Percentiles rank a stretch among this genome's conserved stretches.
Conservation (phyloP, 768 basidiomycete genomes). For the Cystobasidium tubakii region DNA sequence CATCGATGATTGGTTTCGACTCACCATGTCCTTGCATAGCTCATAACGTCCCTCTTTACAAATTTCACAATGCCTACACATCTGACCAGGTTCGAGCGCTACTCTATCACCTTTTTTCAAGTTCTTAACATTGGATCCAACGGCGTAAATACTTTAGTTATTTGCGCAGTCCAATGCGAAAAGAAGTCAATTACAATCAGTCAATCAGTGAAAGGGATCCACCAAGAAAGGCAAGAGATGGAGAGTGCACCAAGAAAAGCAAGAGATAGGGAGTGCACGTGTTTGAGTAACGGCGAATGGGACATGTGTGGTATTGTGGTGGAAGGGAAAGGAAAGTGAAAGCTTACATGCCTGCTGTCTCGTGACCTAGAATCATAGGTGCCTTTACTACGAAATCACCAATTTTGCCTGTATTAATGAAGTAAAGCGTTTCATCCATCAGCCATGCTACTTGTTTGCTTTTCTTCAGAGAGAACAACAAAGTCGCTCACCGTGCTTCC, state of each 20-base stretch:
- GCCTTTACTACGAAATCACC: slow-evolving; percentile 68
- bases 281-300: neutral
- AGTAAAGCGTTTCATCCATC: no score
- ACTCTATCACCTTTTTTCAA: slow-evolving; percentile 79
- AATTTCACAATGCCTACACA: slow-evolving; percentile 69
- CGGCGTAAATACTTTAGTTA: slow-evolving; percentile 52
- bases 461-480: no score
- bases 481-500: slow-evolving; percentile 65
- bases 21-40: slow-evolving; percentile 71
- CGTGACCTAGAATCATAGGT: slow-evolving; percentile 81
- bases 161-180: no score
- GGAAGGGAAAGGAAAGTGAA: neutral
- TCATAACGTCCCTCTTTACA: slow-evolving; percentile 82
- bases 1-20: slow-evolving; percentile 51
- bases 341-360: slow-evolving; percentile 66
- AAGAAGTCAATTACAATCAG: no score
- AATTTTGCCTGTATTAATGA: slow-evolving; percentile 29
- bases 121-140: slow-evolving; percentile 68
- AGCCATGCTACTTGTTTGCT: no score
- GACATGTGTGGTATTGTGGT: neutral
- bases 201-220: neutral
- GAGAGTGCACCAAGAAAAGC: no score
- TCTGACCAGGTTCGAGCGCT: slow-evolving; percentile 67
- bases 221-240: neutral
- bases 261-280: no score